Evolutionary conservation across 208 protist species (phyloP).

Genomic region (Strigomonas culicis): DNA sequence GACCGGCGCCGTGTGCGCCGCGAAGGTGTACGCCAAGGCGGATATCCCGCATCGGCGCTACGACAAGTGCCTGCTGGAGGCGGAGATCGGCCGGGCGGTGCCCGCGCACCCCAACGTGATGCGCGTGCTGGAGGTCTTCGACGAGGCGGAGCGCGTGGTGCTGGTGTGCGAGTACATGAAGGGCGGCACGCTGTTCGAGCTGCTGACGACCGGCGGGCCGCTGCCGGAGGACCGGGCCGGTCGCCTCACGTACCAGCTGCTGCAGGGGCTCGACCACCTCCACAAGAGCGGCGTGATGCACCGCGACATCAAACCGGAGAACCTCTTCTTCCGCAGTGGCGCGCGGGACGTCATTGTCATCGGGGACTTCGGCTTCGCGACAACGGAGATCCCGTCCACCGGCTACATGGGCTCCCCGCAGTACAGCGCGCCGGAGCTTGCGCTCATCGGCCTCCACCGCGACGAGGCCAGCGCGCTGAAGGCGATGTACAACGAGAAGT

Average conservation of each 20-base stretch:
- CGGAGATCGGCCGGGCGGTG: slow-evolving; percentile 34
- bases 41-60: slow-evolving; percentile 31
- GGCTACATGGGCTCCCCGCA: slow-evolving; percentile 74
- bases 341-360: slow-evolving; percentile 75
- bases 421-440: slow-evolving; percentile 85
- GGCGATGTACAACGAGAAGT: slow-evolving; percentile 82
- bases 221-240: slow-evolving; percentile 91
- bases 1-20: slow-evolving; percentile 38
- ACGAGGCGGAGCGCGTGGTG: slow-evolving; percentile 51
- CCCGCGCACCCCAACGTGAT: slow-evolving; percentile 45
- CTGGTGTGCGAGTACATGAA: slow-evolving; percentile 98
- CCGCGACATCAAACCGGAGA: slow-evolving; percentile 99
- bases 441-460: slow-evolving; percentile 45
- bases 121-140: slow-evolving; percentile 91
- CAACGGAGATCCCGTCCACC: slow-evolving; percentile 32
- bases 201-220: slow-evolving; percentile 81
- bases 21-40: slow-evolving; percentile 63
- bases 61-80: slow-evolving; percentile 48
- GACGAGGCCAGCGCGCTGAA: slow-evolving; percentile 14
- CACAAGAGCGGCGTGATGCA: slow-evolving; percentile 98
- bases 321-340: slow-evolving; percentile 96
- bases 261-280: slow-evolving; percentile 90
- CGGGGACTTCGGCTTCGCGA: slow-evolving; percentile 98
- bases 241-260: slow-evolving; percentile 95
- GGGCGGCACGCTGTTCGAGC: slow-evolving; percentile 97